These are phyloP conservation scores for Coniferiporia sulphurascens DNA, from an alignment of 1,284 basidiomycete species.

Conservation along the genomic window DNA sequence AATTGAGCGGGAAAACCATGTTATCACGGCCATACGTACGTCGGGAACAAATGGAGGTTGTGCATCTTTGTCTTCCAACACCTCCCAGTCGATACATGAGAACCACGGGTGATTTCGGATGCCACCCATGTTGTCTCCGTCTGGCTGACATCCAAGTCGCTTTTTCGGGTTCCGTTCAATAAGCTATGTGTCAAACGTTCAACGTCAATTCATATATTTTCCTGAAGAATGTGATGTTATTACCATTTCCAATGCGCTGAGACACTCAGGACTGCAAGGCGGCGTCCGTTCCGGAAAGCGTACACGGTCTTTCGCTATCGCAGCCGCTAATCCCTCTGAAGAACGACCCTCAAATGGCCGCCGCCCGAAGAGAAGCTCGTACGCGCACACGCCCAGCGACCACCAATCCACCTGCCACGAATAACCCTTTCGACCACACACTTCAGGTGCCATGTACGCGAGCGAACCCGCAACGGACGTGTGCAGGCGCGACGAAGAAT, in stretches of 20 bases:
- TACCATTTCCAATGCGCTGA: slow-evolving; percentile 29
- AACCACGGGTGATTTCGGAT: slow-evolving; percentile 89
- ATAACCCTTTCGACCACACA: slow-evolving; percentile 75
- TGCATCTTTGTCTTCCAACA: slow-evolving; percentile 68
- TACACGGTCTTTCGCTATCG: slow-evolving; percentile 69
- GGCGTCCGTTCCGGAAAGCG: slow-evolving; percentile 55
- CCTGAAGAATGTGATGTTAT: slow-evolving; percentile 23
- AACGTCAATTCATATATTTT: slow-evolving; percentile 44
- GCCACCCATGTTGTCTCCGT: slow-evolving; percentile 62
- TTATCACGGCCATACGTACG: slow-evolving; percentile 43
- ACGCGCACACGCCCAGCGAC: slow-evolving; percentile 87
- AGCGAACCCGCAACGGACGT: slow-evolving; percentile 94
- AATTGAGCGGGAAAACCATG: neutral
- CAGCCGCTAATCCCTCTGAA: slow-evolving; percentile 77
- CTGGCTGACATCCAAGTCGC: slow-evolving; percentile 76
- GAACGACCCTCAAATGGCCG: slow-evolving; percentile 89
- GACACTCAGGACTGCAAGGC: slow-evolving; percentile 34
- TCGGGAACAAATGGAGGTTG: slow-evolving; percentile 90
- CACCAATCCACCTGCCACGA: slow-evolving; percentile 93
- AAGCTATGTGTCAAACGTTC: slow-evolving; percentile 46
- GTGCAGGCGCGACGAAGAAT: slow-evolving; percentile 79
- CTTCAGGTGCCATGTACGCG: slow-evolving; percentile 99
- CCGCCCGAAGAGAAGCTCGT: slow-evolving; percentile 83
- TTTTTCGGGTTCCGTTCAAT: slow-evolving; percentile 79
- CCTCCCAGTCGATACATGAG: slow-evolving; percentile 73